These are phyloP conservation scores for sweet orange (Citrus sinensis) DNA, from an alignment of 345 rosid species.

Conservation along the genomic window DVS_A1.0 CM039166.1:24348001-24348500, in stretches of 20 bases:
- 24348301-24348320: neutral
- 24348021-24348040: neutral
- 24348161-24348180: neutral
- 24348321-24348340: neutral
- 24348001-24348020: neutral
- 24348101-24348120: neutral
- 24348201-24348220: neutral
- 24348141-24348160: neutral
- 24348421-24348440: neutral
- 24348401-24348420: neutral
- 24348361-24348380: neutral
- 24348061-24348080: neutral
- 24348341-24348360: neutral
- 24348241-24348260: neutral
- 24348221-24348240: neutral
- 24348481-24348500: neutral
- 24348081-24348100: neutral
- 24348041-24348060: neutral
- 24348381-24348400: neutral
- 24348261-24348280: neutral
- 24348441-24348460: neutral
- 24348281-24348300: neutral
- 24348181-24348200: neutral
- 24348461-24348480: neutral
- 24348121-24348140: neutral